Conservation (phyloP, 2,329 filamentous ascomycete species). For the Zasmidium citrigriseum region DNA sequence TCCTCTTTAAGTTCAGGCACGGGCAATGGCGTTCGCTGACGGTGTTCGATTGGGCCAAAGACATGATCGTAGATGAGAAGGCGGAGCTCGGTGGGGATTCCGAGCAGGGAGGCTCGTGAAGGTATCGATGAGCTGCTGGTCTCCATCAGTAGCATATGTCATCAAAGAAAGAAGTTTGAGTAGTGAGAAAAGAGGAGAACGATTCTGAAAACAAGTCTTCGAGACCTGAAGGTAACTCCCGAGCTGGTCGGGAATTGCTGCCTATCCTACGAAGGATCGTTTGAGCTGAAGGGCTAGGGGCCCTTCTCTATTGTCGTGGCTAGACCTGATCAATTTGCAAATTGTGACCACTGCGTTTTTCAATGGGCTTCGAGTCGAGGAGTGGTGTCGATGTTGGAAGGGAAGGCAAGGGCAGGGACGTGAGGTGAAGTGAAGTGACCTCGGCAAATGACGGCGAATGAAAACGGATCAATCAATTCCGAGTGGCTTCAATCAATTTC, state of each 20-base stretch:
- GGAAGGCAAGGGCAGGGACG: background rate
- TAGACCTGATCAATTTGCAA: too few relatives aligned
- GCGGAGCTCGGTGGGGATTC: slow-evolving; percentile 3
- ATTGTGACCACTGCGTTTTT: too few relatives aligned
- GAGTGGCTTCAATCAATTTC: too few relatives aligned
- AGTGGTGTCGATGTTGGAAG: background rate
- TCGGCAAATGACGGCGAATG: background rate
- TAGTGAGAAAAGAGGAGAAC: background rate
- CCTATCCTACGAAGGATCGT: too few relatives aligned
- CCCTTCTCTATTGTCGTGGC: too few relatives aligned
- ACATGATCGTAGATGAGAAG: slow-evolving; percentile 1
- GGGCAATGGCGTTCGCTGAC: background rate
- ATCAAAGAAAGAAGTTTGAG: background rate
- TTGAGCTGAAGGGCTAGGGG: too few relatives aligned
- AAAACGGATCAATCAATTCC: background rate
- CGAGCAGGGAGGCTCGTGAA: slow-evolving; percentile 1
- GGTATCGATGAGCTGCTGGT: background rate
- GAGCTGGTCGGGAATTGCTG: background rate
- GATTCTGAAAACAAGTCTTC: background rate
- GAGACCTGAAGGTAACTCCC: background rate
- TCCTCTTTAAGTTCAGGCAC: background rate
- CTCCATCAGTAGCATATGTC: background rate
- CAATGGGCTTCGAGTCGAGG: background rate
- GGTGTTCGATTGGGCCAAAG: background rate
- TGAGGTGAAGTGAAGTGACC: background rate